Evolutionary conservation across 73 alveolate genomes (phyloP).

Genomic region (Blepharisma stoltei): DNA sequence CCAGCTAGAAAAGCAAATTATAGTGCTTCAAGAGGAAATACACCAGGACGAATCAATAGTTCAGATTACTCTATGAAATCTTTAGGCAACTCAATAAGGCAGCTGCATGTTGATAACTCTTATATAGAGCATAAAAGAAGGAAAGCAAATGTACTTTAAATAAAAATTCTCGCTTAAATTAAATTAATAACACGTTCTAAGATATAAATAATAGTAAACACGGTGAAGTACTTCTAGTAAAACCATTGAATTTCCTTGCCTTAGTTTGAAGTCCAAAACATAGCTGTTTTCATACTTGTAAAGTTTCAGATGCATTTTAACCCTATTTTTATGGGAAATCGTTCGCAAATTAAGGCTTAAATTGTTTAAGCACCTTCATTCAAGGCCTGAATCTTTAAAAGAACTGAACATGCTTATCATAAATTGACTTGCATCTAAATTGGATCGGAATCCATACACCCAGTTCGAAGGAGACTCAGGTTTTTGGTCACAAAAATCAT

Average conservation of each 20-base stretch:
- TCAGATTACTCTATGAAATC: too few relatives aligned
- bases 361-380: not conserved
- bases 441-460: not conserved
- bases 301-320: not conserved
- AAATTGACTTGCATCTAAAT: not conserved
- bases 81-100: too few relatives aligned
- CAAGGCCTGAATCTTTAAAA: not conserved
- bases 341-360: not conserved
- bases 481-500: too few relatives aligned
- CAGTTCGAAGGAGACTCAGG: not conserved
- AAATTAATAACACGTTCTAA: not conserved
- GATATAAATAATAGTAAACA: not conserved
- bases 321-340: not conserved
- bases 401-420: not conserved
- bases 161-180: too few relatives aligned
- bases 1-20: too few relatives aligned
- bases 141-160: too few relatives aligned
- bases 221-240: not conserved
- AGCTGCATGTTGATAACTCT: too few relatives aligned
- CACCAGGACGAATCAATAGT: too few relatives aligned
- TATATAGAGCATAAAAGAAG: too few relatives aligned
- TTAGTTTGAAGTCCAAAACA: conserved; percentile 1
- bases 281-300: not conserved
- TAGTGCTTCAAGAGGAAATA: too few relatives aligned
- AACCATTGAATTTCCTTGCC: not conserved